A percentile compares a stretch with the other conserved stretches of the same genome.
These are phyloP conservation scores for Ustulina deusta DNA, from an alignment of 2,329 filamentous ascomycete genomes.

Conservation along the genomic window DNA sequence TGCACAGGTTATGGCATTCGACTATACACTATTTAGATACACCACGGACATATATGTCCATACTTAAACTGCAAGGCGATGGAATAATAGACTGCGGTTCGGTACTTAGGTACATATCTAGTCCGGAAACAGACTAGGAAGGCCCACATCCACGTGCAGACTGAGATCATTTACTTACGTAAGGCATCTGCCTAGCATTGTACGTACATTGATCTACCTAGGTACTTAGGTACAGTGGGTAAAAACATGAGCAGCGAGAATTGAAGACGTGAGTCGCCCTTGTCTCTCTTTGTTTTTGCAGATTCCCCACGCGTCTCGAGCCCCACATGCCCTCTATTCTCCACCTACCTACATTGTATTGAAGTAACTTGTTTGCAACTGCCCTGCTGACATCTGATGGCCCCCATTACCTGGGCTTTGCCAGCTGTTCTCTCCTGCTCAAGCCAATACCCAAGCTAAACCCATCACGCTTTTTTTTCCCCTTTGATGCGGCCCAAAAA, in stretches of 20 bases:
- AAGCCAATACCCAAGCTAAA: constrained; percentile 15
- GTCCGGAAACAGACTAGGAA: no score
- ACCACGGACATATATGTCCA: no score
- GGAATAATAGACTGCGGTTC: no score
- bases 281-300: constrained; percentile 26
- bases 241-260: background rate
- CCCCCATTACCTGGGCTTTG: background rate
- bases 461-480: constrained; percentile 31
- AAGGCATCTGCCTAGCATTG: background rate
- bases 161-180: no score
- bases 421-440: constrained; percentile 22
- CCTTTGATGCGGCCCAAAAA: constrained; percentile 38
- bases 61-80: no score
- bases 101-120: no score
- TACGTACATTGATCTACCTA: background rate
- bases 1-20: no score
- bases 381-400: constrained; percentile 13
- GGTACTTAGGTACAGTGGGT: background rate
- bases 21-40: no score
- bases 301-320: constrained; percentile 22
- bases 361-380: background rate
- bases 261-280: constrained; percentile 8
- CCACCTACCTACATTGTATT: background rate
- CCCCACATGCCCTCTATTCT: background rate
- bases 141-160: no score